Evolutionary conservation across 192 early-diverging fungal genomes (phyloP), one percentile per base, ranked within the genome.

Genomic region (Rhizophagus sp.): DNA sequence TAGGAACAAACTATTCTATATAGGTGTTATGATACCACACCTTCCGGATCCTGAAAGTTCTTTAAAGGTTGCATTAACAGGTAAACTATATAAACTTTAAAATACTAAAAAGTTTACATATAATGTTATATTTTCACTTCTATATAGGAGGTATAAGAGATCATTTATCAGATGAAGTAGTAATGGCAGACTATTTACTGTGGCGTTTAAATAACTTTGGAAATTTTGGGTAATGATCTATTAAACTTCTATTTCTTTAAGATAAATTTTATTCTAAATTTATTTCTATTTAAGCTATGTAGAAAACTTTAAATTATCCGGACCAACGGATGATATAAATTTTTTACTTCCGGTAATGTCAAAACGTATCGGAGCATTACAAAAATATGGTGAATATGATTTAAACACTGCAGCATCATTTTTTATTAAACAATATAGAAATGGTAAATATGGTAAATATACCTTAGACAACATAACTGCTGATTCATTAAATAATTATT

Each of bases 131-230:
- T 78, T 50, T 41, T 33, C 24, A n/a, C 65, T 52, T 5, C 30
- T 30, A 30, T 30, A 1, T 64, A 85, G 84, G 88, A 52, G 93
- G 94, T 3, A 97, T 97, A 39, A 94, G 92, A 22, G 96, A 98
- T 82, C 88, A 93, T 76, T 87, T 96, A 52, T 91, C 92, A 4
- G 95, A 95, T 62, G 90, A 93, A 73, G 83, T 88, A 82, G 87
- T 96, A 61, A 92, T 99, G 64, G 96, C 92, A 5, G 97, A 98
- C 82, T 99, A 96, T 79, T 86, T 99, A 24, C 85, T 99, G 1
- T 98, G 92, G 84, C 85, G 91, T 22, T 87, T 99, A 62, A 98
- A 98, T 81, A 89, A 88, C 27, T 69, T 85, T 10, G 78, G 87
- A 13, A 82, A 80, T 4, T 83, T 85, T 61, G 84, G 87, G 86